Conservation (phyloP, 2,329 filamentous ascomycete genomes). For the Chalaropsis ovoidea region DNA sequence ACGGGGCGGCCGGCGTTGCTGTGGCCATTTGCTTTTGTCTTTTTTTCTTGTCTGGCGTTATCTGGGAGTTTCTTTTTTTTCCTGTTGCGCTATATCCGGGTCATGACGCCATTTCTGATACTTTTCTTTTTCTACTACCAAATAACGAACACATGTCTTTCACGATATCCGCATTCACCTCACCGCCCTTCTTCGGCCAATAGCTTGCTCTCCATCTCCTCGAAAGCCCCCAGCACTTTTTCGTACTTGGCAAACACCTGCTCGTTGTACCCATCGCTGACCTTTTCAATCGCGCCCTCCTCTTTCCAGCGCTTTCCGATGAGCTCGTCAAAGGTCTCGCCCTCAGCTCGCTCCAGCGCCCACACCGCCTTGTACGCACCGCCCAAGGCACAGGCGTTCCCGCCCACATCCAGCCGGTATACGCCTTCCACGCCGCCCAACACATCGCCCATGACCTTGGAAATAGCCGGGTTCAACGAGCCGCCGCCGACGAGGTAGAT, state of each 20-base stretch:
- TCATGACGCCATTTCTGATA: background rate
- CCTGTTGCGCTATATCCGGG: slow-evolving; percentile 2
- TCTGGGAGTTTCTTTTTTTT: background rate
- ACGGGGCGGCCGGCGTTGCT: background rate
- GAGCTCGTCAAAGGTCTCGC: slow-evolving; percentile 78
- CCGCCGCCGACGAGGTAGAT: slow-evolving; percentile 94
- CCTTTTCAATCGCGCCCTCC: slow-evolving; percentile 68
- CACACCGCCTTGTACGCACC: slow-evolving; percentile 94
- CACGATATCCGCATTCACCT: background rate
- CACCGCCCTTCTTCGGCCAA: slow-evolving; percentile 30
- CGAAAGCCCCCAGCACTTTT: slow-evolving; percentile 63
- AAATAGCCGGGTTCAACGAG: slow-evolving; percentile 80
- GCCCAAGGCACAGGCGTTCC: slow-evolving; percentile 87
- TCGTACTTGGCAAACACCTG: slow-evolving; percentile 71
- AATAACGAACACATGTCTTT: background rate
- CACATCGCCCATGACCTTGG: slow-evolving; percentile 72
- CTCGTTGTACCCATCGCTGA: slow-evolving; percentile 69
- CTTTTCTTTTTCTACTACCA: slow-evolving; percentile 5
- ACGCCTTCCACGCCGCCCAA: slow-evolving; percentile 83
- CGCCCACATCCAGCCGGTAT: slow-evolving; percentile 85
- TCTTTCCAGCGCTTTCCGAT: slow-evolving; percentile 79
- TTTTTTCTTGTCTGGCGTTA: slow-evolving; percentile 22
- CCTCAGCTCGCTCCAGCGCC: slow-evolving; percentile 60
- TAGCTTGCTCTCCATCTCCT: slow-evolving; percentile 60
- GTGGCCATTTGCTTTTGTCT: slow-evolving; percentile 23